phyloP scores from a whole-genome alignment of 1,284 basidiomycete species.

The Microbotryum violaceum region DNA sequence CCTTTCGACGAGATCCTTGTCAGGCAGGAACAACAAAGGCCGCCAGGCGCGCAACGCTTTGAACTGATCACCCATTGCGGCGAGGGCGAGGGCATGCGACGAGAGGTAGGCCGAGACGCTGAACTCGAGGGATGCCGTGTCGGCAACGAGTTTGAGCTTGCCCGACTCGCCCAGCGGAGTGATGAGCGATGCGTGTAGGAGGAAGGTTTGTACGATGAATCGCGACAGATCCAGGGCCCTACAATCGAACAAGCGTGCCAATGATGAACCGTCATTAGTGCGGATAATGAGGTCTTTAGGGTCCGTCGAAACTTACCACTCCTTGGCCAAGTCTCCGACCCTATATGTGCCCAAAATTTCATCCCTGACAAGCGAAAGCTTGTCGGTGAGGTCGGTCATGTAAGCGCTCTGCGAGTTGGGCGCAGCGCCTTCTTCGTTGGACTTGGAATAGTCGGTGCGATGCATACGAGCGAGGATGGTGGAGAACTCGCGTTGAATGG shows the following conservation, averaged over 20 bases:
- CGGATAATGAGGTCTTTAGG: background rate
- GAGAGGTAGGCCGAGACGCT: conserved; percentile 43
- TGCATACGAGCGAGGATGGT: conserved; percentile 72
- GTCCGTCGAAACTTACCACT: conserved; percentile 53
- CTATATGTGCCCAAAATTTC: conserved; percentile 65
- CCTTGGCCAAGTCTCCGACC: conserved; percentile 59
- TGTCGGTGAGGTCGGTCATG: conserved; percentile 81
- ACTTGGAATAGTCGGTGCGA: conserved; percentile 67
- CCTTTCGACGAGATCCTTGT: conserved; percentile 55
- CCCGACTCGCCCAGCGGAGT: conserved; percentile 79
- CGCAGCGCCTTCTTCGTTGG: conserved; percentile 57
- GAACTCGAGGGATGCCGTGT: conserved; percentile 95
- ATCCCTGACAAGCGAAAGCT: conserved; percentile 65
- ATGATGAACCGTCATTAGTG: background rate
- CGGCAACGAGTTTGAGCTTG: conserved; percentile 81
- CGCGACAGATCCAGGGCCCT: conserved; percentile 33
- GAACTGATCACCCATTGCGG: conserved; percentile 35
- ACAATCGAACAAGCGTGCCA: background rate
- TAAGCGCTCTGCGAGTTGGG: conserved; percentile 61
- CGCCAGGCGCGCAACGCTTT: conserved; percentile 45
- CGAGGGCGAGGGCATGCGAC: conserved; percentile 27
- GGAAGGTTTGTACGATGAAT: conserved; percentile 66
- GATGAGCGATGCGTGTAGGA: conserved; percentile 80
- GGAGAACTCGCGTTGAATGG: conserved; percentile 68
- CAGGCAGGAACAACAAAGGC: conserved; percentile 78